phyloP scores from a whole-genome alignment of 2,329 filamentous ascomycete genomes.

The Xylariaceae sp. region DNA sequence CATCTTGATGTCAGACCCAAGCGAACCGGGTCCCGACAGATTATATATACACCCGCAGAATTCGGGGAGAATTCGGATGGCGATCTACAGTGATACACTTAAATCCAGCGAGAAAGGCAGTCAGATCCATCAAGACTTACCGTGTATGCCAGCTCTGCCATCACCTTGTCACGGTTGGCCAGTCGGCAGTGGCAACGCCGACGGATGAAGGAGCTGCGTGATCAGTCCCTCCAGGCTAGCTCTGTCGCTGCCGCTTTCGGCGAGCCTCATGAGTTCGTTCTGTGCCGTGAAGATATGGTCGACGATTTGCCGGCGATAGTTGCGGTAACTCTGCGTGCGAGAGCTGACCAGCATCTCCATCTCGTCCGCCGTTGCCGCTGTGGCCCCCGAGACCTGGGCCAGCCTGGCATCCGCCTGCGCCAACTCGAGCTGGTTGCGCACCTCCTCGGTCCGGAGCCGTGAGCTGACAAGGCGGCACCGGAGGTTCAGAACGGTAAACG shows the following conservation, averaged over 20 bases:
- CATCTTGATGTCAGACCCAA: too few species aligned
- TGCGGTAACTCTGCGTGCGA: conserved; percentile 17
- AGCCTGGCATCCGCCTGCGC: too few species aligned
- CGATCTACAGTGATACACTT: too few species aligned
- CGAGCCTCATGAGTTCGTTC: conserved; percentile 6
- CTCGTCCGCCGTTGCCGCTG: too few species aligned
- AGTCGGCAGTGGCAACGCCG: conserved; percentile 1
- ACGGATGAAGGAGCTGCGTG: conserved; percentile 2
- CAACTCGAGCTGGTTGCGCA: conserved; percentile 6
- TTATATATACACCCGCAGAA: too few species aligned
- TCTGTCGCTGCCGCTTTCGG: conserved; percentile 3
- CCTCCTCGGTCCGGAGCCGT: conserved; percentile 8
- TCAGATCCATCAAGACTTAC: too few species aligned
- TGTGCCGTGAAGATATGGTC: conserved; percentile 13
- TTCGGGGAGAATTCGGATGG: too few species aligned
- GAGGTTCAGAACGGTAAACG: conserved; percentile 1
- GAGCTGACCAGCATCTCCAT: conserved; percentile 11
- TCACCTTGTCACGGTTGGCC: neutral
- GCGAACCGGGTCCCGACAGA: too few species aligned
- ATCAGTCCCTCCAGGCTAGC: conserved; percentile 12
- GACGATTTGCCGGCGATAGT: conserved; percentile 13
- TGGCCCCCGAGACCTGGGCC: too few species aligned
- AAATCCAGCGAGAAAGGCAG: too few species aligned
- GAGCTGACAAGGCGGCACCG: conserved; percentile 1
- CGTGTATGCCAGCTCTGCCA: too few species aligned